Conservation (phyloP, 805 yeast genomes). For the Lachancea thermotolerans region DNA sequence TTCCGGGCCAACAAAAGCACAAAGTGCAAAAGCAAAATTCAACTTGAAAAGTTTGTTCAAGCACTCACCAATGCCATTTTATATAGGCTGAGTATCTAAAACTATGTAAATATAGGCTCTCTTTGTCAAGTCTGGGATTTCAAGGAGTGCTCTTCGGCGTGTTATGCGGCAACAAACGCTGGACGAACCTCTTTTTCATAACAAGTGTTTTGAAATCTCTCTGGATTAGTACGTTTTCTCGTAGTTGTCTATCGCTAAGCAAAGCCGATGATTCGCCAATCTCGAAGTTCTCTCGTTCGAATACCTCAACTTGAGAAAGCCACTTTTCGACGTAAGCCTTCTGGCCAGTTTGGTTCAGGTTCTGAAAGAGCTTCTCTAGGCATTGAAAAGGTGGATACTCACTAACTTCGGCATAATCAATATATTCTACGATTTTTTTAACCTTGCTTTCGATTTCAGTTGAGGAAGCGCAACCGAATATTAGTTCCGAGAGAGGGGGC, state of each 20-base stretch:
- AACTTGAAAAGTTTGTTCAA: no score
- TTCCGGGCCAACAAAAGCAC: conserved; percentile 59
- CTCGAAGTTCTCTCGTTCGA: neutral
- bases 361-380: conserved; percentile 8
- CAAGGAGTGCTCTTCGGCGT: no score
- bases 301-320: conserved; percentile 11
- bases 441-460: neutral
- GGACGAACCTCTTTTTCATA: neutral
- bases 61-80: no score
- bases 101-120: neutral
- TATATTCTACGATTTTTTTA: neutral
- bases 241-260: neutral
- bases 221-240: neutral
- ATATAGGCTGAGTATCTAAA: neutral
- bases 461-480: no score
- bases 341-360: neutral
- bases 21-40: conserved; percentile 19
- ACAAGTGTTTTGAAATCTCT: neutral
- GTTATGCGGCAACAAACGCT: no score
- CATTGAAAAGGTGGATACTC: conserved; percentile 27
- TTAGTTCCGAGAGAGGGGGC: no score
- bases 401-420: conserved; percentile 9
- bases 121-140: no score
- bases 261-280: neutral
- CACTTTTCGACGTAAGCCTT: conserved; percentile 9